These are phyloP conservation scores for Cicer arietinum DNA, from an alignment of 306 rosid species.

Conservation along the genomic window DNA sequence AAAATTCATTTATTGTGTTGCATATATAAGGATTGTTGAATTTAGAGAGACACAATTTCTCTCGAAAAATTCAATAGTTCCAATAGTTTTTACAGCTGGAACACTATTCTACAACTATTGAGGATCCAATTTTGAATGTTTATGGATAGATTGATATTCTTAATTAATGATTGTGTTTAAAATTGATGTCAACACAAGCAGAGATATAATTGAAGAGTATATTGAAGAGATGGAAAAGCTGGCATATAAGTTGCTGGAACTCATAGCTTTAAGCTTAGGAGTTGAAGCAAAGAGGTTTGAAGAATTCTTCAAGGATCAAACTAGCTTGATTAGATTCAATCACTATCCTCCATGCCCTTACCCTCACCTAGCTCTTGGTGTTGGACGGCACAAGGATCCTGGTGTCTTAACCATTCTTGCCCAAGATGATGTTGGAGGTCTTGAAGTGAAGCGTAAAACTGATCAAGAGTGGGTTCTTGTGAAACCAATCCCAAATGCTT, in stretches of 20 bases:
- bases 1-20: no score
- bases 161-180: neutral
- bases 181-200: slow-evolving; percentile 1
- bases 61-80: no score
- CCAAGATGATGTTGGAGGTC: slow-evolving; percentile 71
- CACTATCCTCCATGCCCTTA: slow-evolving; percentile 71
- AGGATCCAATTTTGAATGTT: no score
- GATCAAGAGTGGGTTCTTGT: slow-evolving; percentile 72
- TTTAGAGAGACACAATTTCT: no score
- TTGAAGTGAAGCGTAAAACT: slow-evolving; percentile 60
- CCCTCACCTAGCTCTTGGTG: slow-evolving; percentile 64
- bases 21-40: no score
- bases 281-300: slow-evolving; percentile 53
- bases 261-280: slow-evolving; percentile 67
- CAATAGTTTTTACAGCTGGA: no score
- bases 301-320: slow-evolving; percentile 58
- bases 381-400: slow-evolving; percentile 66
- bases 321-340: slow-evolving; percentile 53
- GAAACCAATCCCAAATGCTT: slow-evolving; percentile 63
- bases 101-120: no score
- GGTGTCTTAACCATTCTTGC: slow-evolving; percentile 64
- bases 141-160: no score
- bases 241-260: slow-evolving; percentile 57
- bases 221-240: slow-evolving; percentile 54
- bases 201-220: slow-evolving; percentile 57